Base-by-base conservation (phyloP, 202 grass and related monocot species). In the Carex arenaria region DNA sequence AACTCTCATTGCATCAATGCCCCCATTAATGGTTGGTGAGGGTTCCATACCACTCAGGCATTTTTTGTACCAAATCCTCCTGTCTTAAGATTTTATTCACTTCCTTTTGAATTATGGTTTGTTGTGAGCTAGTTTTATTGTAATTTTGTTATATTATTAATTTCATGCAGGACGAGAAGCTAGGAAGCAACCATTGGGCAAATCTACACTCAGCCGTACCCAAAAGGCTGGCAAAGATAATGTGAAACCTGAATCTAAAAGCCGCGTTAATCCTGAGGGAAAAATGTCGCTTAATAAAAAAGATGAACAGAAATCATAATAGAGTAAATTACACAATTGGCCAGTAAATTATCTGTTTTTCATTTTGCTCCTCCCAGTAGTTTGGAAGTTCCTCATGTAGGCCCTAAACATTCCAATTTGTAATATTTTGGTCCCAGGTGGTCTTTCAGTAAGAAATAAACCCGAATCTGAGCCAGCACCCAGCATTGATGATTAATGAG, bases 171-270 rank as follows among this genome's bases (percentile, higher is more conserved):
- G 40, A 67, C 30, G 80, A 82, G 80, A 82, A 56, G 20, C 26
- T 36, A 53, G 80, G 80, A 82, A 82, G 47, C 80, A 82, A 69
- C 62, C 80, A 19, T 82, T 82, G 80, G 64, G 62, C 22, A 82
- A 82, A 69, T 82, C 80, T 34, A 49, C 80, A 34, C 62, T 82
- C 17, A 53, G 62, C 51, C 60, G 80, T 49, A 38, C 80, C 38
- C 80, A 82, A 56, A 82, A 69, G 26, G 45, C 80, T 11, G 40
- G 61, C 60, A 81, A 81, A 65, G 61, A 81, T 32, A 38, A 64
- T 64, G 62, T 81, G 20, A 66, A 81, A 65, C 61, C 60, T 34
- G 80, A 82, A 56, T 57, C 64, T 51, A 82, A 82, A 67, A 38
- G 18, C 15, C 26, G 80, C n/a, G 43, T 82, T 26, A 82, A 34